Percentiles rank a stretch among this genome's conserved stretches.
These are phyloP conservation scores for Pistacia integerrima DNA, from an alignment of 345 rosid genomes.

Conservation along the genomic window DNA sequence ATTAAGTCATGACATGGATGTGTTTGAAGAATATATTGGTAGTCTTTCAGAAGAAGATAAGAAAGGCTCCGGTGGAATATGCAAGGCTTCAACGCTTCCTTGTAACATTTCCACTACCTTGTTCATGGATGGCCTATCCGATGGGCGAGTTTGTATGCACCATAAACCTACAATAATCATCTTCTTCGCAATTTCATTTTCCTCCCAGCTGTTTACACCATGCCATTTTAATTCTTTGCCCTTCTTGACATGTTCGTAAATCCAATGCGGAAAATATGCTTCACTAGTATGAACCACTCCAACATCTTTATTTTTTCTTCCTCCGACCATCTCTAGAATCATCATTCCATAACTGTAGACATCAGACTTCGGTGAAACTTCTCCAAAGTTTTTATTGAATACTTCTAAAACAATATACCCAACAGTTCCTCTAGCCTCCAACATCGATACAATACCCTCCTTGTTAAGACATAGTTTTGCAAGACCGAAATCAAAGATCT, in stretches of 20 bases:
- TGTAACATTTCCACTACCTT: too few species aligned
- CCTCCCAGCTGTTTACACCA: neutral
- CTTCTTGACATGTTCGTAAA: conserved; percentile 8
- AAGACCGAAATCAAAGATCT: too few species aligned
- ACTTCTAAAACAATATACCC: conserved; percentile 30
- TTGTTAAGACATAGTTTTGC: too few species aligned
- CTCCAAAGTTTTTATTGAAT: conserved; percentile 17
- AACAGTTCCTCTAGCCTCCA: conserved; percentile 5
- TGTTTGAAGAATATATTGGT: neutral
- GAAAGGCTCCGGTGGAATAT: too few species aligned
- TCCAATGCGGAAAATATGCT: conserved; percentile 16
- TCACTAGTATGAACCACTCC: too few species aligned
- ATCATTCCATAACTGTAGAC: conserved; percentile 18
- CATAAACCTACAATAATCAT: too few species aligned
- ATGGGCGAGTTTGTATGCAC: too few species aligned
- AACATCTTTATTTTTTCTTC: too few species aligned
- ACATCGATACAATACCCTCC: neutral
- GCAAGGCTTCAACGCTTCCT: too few species aligned
- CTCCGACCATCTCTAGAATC: too few species aligned
- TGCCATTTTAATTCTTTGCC: neutral
- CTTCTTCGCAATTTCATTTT: too few species aligned
- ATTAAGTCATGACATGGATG: neutral
- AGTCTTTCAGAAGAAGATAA: neutral
- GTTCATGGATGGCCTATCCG: too few species aligned
- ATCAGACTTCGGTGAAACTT: conserved; percentile 28